These are phyloP conservation scores for Fusarium euwallaceae DNA, from an alignment of 2,329 filamentous ascomycete species.

Conservation along the genomic window DNA sequence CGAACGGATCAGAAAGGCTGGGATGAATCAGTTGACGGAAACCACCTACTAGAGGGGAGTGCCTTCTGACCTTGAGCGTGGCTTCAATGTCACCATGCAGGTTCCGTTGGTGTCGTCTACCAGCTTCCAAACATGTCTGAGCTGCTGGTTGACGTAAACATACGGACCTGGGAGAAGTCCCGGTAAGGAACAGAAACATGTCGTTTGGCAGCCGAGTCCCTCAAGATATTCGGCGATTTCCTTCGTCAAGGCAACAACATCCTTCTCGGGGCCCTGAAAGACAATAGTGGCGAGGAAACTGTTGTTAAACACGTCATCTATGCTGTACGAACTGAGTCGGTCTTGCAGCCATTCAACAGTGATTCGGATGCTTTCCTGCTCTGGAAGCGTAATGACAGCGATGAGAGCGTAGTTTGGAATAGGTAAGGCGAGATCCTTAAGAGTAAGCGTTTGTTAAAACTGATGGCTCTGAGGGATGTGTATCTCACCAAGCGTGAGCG, in stretches of 20 bases:
- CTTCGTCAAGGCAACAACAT: background rate
- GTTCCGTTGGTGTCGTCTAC: background rate
- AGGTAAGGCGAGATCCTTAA: background rate
- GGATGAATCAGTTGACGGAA: background rate
- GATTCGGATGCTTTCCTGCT: background rate
- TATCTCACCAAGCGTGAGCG: background rate
- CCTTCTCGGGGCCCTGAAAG: background rate
- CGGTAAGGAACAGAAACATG: background rate
- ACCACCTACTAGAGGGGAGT: fast-evolving
- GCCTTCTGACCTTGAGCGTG: background rate
- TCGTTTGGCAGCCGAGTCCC: background rate
- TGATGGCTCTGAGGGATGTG: too few species aligned
- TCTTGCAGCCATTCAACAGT: background rate
- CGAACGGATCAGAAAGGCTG: background rate
- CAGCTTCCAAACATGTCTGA: background rate
- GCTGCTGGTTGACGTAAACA: background rate
- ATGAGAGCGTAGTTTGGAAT: background rate
- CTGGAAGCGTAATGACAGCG: background rate
- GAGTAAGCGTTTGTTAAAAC: background rate
- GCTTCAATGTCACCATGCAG: background rate
- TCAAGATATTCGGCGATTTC: background rate
- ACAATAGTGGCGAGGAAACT: background rate
- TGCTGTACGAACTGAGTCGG: background rate
- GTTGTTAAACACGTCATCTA: background rate
- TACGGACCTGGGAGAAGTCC: background rate